Conservation (phyloP, 2,329 filamentous ascomycete genomes). For the Fusarium sp. region DNA sequence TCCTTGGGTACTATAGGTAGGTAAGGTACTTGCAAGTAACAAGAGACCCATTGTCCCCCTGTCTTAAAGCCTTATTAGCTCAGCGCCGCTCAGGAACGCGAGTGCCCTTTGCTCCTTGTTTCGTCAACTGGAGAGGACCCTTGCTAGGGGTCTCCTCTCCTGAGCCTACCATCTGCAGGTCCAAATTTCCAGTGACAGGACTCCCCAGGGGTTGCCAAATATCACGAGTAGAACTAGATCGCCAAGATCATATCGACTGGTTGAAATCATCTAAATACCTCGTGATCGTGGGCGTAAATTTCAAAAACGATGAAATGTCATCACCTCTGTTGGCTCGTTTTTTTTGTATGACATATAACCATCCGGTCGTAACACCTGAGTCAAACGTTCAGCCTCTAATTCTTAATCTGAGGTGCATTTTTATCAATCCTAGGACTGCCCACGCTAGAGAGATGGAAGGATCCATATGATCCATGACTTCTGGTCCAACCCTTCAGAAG, state of each 20-base stretch:
- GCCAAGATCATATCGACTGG: neutral
- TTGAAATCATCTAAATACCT: neutral
- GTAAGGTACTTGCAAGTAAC: constrained; percentile 19
- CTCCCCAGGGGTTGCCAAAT: constrained; percentile 7
- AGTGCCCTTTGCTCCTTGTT: constrained; percentile 31
- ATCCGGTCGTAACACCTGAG: neutral
- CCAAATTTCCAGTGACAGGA: constrained; percentile 43
- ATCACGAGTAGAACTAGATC: neutral
- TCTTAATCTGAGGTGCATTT: neutral
- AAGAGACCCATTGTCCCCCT: constrained; percentile 17
- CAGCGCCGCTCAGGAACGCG: constrained; percentile 21
- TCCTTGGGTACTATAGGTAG: neutral
- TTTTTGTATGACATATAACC: neutral
- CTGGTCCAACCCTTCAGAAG: constrained; percentile 24
- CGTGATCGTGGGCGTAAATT: neutral
- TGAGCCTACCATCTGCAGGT: constrained; percentile 38
- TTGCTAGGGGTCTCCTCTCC: constrained; percentile 37
- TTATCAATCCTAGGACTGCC: neutral
- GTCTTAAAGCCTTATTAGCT: constrained; percentile 17
- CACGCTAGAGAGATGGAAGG: neutral
- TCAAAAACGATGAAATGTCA: neutral
- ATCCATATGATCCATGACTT: constrained; percentile 21
- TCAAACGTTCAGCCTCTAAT: neutral
- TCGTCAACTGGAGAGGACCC: constrained; percentile 33
- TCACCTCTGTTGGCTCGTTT: neutral